Percentiles rank a stretch among this genome's conserved stretches.
These are phyloP conservation scores for Westerdykella ornata DNA, from an alignment of 2,329 filamentous ascomycete genomes.

Conservation along the genomic window DNA sequence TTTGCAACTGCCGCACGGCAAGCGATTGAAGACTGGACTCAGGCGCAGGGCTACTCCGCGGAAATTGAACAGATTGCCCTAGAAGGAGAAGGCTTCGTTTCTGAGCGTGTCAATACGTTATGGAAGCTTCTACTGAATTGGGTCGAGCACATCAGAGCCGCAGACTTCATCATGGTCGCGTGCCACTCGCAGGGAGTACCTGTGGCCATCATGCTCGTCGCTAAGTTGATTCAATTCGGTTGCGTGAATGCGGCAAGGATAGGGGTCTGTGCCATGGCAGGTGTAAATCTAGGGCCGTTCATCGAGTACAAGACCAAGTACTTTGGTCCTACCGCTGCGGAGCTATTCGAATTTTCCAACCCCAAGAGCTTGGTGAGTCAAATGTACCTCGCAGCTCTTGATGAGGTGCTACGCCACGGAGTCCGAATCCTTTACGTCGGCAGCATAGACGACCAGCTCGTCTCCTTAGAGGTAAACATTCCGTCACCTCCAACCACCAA, in stretches of 20 bases:
- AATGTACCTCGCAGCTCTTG: conserved; percentile 69
- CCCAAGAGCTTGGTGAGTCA: conserved; percentile 74
- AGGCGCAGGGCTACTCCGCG: conserved; percentile 59
- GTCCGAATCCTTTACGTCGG: conserved; percentile 81
- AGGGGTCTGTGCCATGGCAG: conserved; percentile 82
- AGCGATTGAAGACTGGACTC: conserved; percentile 76
- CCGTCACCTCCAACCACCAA: not conserved
- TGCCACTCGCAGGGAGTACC: conserved; percentile 96
- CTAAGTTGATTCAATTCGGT: conserved; percentile 85
- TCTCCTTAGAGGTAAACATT: conserved; percentile 69
- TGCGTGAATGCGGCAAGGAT: conserved; percentile 71
- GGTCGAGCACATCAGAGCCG: conserved; percentile 80
- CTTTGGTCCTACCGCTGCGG: conserved; percentile 82
- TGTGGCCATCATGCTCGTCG: conserved; percentile 83
- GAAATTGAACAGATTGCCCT: conserved; percentile 91
- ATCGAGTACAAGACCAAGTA: conserved; percentile 84
- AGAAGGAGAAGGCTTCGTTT: conserved; percentile 89
- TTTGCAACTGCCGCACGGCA: conserved; percentile 84
- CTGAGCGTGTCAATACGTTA: conserved; percentile 79
- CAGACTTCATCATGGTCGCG: conserved; percentile 85
- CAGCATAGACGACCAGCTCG: conserved; percentile 94
- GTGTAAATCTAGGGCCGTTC: conserved; percentile 89
- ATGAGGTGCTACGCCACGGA: conserved; percentile 67
- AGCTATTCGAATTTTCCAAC: conserved; percentile 89
- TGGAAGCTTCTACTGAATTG: conserved; percentile 94